Base-by-base conservation (phyloP, 805 yeast species). In the Sungouiella thailandica region DNA sequence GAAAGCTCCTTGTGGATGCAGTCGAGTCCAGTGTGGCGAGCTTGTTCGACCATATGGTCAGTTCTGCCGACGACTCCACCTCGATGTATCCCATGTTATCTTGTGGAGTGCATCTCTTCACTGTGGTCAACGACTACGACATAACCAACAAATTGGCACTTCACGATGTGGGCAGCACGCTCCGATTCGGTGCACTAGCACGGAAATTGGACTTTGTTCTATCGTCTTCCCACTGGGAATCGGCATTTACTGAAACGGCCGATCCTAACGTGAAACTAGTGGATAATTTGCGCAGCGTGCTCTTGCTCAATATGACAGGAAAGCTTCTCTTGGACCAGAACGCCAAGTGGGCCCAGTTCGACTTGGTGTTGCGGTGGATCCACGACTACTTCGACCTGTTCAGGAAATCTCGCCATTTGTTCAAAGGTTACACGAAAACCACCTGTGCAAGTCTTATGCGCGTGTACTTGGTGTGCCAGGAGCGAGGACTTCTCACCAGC, bases 111-210 rank as follows among this genome's bases (percentile, higher is more conserved):
- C 67, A 65, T 34, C 42, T 62, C n/a, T 64, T 54, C 35, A 49
- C 67, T 4, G 55, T 64, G 7, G 35, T 63, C 12, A 60, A 59
- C 36, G 69, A 64, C 41, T 54, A 55, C 37, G 69, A 62, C 28
- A 41, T 63, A 9, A 39, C 60, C 8, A 32, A 41, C 14, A 60
- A 58, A 33, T 41, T 63, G 25, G 44, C 48, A n/a, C 34, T 58
- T 3, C 50, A 50, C 31, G 32, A 53, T 5, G 35, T 44, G 6
- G 43, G 41, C 14, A 35, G 42, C 30, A 52, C 49, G 28, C 49
- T 62, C 14, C 51, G 46, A 20, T 51, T 65, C 22, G 68, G 62
- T 29, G 47, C 54, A 17, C 41, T 44, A 12, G 50, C 60, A 17
- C 43, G 61, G 29, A 59, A 54, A 37, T 29, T 63, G 5, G 61